These are phyloP conservation scores for Extremus antarcticus DNA, from an alignment of 495 filamentous ascomycete genomes.

Conservation along the genomic window DNA sequence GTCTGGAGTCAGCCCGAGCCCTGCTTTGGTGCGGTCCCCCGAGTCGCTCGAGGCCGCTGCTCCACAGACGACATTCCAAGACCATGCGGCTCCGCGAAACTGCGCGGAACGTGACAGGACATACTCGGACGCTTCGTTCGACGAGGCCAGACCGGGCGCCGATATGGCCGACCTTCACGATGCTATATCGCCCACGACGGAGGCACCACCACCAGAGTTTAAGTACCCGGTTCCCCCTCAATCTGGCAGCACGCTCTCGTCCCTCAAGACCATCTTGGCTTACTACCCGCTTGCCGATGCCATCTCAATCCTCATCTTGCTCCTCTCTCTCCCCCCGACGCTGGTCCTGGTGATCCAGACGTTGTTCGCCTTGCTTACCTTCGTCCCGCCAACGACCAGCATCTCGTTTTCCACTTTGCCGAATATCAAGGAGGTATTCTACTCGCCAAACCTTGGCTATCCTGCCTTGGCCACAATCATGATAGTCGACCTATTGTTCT, in stretches of 20 bases:
- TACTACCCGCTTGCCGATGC: constrained; percentile 91
- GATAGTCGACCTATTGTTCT: constrained; percentile 67
- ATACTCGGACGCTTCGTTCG: constrained; percentile 9
- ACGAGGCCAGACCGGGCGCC: constrained; percentile 6
- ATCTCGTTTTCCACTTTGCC: constrained; percentile 39
- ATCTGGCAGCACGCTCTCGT: constrained; percentile 52
- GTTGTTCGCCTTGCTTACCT: constrained; percentile 86
- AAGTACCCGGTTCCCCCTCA: constrained; percentile 40
- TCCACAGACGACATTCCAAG: neutral
- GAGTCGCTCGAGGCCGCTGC: neutral
- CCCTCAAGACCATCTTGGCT: constrained; percentile 74
- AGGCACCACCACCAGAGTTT: neutral
- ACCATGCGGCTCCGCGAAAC: constrained; percentile 10
- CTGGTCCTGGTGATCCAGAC: constrained; percentile 84
- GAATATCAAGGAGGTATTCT: constrained; percentile 40
- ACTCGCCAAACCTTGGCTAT: constrained; percentile 57
- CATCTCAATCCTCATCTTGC: constrained; percentile 92
- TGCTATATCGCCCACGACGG: constrained; percentile 3
- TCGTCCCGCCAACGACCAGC: constrained; percentile 59
- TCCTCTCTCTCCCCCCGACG: constrained; percentile 90
- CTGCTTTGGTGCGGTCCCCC: neutral
- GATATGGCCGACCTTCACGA: constrained; percentile 12
- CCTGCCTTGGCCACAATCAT: constrained; percentile 72
- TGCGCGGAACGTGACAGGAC: constrained; percentile 11
- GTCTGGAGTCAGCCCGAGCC: constrained; percentile 16